A percentile compares a stretch with the other conserved stretches of the same genome.
phyloP scores from a whole-genome alignment of 2,329 filamentous ascomycete species.

The Berkeleyomyces basicola region DNA sequence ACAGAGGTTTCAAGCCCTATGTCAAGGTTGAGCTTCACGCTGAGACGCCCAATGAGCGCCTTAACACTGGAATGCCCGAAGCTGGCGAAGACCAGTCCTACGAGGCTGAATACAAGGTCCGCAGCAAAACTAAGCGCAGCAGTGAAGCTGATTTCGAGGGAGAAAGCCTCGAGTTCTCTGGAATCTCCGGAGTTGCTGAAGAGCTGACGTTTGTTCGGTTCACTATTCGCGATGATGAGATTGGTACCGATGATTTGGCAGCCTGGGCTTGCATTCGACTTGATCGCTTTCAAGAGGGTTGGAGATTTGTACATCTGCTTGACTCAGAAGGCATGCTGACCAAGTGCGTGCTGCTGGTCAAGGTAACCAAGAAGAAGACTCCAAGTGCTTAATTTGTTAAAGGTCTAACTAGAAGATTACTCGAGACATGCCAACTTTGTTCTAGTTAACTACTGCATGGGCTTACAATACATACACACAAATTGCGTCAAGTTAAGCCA shows the following conservation, averaged over 20 bases:
- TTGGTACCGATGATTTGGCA: slow-evolving; percentile 59
- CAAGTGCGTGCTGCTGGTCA: slow-evolving; percentile 55
- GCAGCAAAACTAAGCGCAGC: slow-evolving; percentile 41
- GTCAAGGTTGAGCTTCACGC: slow-evolving; percentile 73
- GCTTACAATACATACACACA: neutral
- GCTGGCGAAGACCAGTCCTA: slow-evolving; percentile 20
- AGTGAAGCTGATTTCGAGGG: slow-evolving; percentile 45
- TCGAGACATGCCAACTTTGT: neutral
- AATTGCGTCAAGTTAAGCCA: neutral
- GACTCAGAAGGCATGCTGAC: slow-evolving; percentile 50
- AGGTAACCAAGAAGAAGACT: slow-evolving; percentile 45
- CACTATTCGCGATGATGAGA: slow-evolving; percentile 75
- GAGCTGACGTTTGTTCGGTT: slow-evolving; percentile 62
- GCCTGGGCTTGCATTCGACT: slow-evolving; percentile 82
- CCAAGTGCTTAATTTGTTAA: slow-evolving; percentile 3
- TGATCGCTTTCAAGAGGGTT: slow-evolving; percentile 60
- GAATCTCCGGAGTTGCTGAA: slow-evolving; percentile 41
- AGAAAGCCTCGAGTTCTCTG: slow-evolving; percentile 40
- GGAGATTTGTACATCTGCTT: slow-evolving; percentile 60
- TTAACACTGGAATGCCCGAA: slow-evolving; percentile 24
- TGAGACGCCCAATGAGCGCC: slow-evolving; percentile 40
- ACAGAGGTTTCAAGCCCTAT: slow-evolving; percentile 55
- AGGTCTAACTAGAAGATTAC: neutral
- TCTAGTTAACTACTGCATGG: neutral
- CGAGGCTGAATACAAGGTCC: slow-evolving; percentile 36